Evolutionary conservation across 2,329 filamentous ascomycete genomes (phyloP).

Genomic region (Nemania sp.): DNA sequence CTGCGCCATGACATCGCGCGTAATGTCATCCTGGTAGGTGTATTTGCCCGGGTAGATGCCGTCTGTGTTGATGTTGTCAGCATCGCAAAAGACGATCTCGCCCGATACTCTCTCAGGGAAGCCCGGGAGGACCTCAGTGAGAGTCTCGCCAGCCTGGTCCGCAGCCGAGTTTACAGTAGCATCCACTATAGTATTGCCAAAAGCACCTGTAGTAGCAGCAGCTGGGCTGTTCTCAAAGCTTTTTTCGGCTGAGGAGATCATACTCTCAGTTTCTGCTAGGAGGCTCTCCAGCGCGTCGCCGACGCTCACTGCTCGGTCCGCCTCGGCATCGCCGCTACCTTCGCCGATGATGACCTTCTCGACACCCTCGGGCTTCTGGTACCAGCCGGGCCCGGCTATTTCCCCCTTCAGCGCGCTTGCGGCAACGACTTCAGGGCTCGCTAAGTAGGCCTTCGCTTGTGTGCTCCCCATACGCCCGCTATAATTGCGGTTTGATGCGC

Average conservation of each 20-base stretch:
- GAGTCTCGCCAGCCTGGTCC: constrained; percentile 57
- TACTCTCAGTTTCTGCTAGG: not conserved
- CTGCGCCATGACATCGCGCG: constrained; percentile 77
- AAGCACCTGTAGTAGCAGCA: too few species aligned
- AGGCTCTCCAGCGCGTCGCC: not conserved
- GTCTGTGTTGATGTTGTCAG: not conserved
- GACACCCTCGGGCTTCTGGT: constrained; percentile 70
- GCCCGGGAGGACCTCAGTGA: constrained; percentile 77
- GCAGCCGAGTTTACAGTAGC: too few species aligned
- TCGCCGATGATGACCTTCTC: constrained; percentile 64
- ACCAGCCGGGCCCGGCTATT: constrained; percentile 78
- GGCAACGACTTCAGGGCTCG: constrained; percentile 87
- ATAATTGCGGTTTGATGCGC: not conserved
- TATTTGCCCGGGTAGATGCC: constrained; percentile 88
- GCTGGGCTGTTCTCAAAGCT: too few species aligned
- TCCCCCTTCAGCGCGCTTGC: constrained; percentile 77
- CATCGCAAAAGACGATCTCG: constrained; percentile 67
- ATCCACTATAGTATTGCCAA: too few species aligned
- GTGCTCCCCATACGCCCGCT: constrained; percentile 43
- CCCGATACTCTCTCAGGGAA: constrained; percentile 84
- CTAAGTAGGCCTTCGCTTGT: not conserved
- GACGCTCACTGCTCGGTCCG: not conserved
- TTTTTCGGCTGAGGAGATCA: not conserved
- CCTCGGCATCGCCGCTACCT: constrained; percentile 6
- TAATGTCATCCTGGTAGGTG: constrained; percentile 86